A percentile compares a stretch with the other conserved stretches of the same genome.
phyloP scores from a whole-genome alignment of 768 basidiomycete genomes.

The Phanerodontia chrysosporium region DNA sequence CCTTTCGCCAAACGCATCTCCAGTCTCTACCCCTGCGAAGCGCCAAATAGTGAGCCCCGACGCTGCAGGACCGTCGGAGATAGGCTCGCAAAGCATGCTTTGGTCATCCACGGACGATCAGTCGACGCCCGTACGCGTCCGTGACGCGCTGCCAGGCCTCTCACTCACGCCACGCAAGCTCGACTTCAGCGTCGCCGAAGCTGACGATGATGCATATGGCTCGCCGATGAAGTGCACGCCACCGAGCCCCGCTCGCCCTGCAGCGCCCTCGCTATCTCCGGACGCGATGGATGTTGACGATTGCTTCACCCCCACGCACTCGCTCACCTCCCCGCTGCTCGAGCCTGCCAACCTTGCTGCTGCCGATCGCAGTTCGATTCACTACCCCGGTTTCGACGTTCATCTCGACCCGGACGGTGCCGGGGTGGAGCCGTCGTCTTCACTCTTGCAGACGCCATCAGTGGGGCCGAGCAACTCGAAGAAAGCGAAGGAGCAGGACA shows the following conservation, averaged over 20 bases:
- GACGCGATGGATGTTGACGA: slow-evolving; percentile 1
- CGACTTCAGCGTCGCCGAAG: slow-evolving; percentile 41
- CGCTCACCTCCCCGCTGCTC: not conserved
- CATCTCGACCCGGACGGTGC: slow-evolving; percentile 39
- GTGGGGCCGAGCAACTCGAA: not conserved
- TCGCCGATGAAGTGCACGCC: not conserved
- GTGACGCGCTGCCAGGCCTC: slow-evolving; percentile 39
- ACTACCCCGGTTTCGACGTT: slow-evolving; percentile 66
- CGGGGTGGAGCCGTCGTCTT: not conserved
- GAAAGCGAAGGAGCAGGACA: slow-evolving; percentile 39
- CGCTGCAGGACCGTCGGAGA: slow-evolving; percentile 39
- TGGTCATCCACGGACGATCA: slow-evolving; percentile 37
- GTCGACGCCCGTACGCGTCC: slow-evolving; percentile 36
- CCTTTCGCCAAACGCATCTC: slow-evolving; percentile 47
- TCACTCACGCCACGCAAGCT: slow-evolving; percentile 48
- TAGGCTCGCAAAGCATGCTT: slow-evolving; percentile 31
- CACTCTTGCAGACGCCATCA: not conserved
- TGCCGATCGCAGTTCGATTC: slow-evolving; percentile 51
- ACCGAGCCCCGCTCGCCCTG: not conserved
- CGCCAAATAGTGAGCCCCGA: slow-evolving; percentile 60
- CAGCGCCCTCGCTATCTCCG: not conserved
- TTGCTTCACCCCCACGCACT: not conserved
- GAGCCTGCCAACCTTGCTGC: slow-evolving; percentile 30
- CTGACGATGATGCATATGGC: not conserved
- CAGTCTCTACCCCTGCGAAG: slow-evolving; percentile 58